These are phyloP conservation scores for Cephaloascus fragrans DNA, from an alignment of 805 yeast genomes.

Conservation along the genomic window DNA sequence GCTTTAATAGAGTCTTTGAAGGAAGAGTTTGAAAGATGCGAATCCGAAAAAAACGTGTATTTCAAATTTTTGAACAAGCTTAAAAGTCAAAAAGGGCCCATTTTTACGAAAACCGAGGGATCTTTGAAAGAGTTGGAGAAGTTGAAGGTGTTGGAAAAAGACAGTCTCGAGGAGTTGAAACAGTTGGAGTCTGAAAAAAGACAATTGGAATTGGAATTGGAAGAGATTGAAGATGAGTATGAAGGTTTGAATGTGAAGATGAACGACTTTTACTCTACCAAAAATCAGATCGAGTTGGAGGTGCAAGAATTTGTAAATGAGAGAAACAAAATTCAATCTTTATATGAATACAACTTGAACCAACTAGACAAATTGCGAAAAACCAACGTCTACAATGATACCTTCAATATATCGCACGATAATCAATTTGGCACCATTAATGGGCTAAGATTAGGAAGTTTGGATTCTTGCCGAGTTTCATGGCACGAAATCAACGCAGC, in stretches of 20 bases:
- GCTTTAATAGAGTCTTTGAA: slow-evolving; percentile 55
- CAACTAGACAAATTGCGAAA: slow-evolving; percentile 64
- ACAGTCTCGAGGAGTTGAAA: slow-evolving; percentile 12
- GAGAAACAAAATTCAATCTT: slow-evolving; percentile 52
- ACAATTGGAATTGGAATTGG: slow-evolving; percentile 39
- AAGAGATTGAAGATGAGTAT: slow-evolving; percentile 28
- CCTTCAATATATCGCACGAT: slow-evolving; percentile 76
- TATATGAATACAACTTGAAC: slow-evolving; percentile 50
- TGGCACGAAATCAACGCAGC: slow-evolving; percentile 94
- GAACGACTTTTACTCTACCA: slow-evolving; percentile 30
- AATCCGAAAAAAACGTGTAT: slow-evolving; percentile 73
- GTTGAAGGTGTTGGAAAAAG: slow-evolving; percentile 30
- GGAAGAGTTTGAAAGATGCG: slow-evolving; percentile 58
- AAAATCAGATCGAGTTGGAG: slow-evolving; percentile 49
- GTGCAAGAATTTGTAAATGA: slow-evolving; percentile 40
- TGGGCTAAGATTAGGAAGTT: slow-evolving; percentile 70
- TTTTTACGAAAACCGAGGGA: slow-evolving; percentile 29
- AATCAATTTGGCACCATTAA: slow-evolving; percentile 84
- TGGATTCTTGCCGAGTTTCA: slow-evolving; percentile 51
- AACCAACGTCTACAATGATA: slow-evolving; percentile 74
- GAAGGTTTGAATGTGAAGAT: slow-evolving; percentile 32
- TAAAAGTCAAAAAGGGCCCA: slow-evolving; percentile 42
- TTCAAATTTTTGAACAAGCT: slow-evolving; percentile 62
- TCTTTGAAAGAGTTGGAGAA: slow-evolving; percentile 35
- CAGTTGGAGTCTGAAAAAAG: slow-evolving; percentile 30